Base-by-base conservation (phyloP, 2,329 filamentous ascomycete genomes). In the Ceratocystis destructans region DNA sequence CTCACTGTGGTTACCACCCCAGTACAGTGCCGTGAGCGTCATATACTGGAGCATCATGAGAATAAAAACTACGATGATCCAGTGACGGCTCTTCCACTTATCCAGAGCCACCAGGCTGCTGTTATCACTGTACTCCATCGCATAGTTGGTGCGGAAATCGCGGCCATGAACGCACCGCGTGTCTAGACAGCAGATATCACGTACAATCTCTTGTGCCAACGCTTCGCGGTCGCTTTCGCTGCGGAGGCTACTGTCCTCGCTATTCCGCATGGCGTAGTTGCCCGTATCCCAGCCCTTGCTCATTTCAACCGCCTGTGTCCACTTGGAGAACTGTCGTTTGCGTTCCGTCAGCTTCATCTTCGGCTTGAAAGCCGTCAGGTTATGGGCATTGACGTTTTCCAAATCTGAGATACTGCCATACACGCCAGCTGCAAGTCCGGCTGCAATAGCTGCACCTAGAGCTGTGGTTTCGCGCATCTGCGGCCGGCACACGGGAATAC, bases 381-480 rank as follows among this genome's bases (percentile, higher is more conserved):
- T 88, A 64, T 82, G 80, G 68, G 82, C 84, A 74, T 90, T 90
- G 74, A 94, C 85, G 68, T 85, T 79, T 71, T 84, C 84, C 41
- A 96, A 77, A 71, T 93, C 88, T 33, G 85, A 82, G 67, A 94
- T 84, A 72, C 84, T 82, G 69, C 83, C 82, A 89, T 90, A 96
- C 44, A 93, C 83, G 57, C 83, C 86, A 12, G 89, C 84, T 7
- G 90, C 90, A 68, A 96, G 85, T n/a, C 89, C 91, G 7, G 91
- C 91, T 17, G 91, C 90, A 71, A 96, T 93, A 61, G 91, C 91
- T 15, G 91, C 90, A 31, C 91, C 91, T 1, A 96, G 82, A 0
- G 90, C 88, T 1, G 91, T 96, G 3, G 90, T 95, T 78, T 96
- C 91, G 67, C 89, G 87, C 91, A 96, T 96, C 66, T 84, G 82